Evolutionary conservation across 1,284 basidiomycete species (phyloP).

Genomic region (Moesziomyces globuligerus): DNA sequence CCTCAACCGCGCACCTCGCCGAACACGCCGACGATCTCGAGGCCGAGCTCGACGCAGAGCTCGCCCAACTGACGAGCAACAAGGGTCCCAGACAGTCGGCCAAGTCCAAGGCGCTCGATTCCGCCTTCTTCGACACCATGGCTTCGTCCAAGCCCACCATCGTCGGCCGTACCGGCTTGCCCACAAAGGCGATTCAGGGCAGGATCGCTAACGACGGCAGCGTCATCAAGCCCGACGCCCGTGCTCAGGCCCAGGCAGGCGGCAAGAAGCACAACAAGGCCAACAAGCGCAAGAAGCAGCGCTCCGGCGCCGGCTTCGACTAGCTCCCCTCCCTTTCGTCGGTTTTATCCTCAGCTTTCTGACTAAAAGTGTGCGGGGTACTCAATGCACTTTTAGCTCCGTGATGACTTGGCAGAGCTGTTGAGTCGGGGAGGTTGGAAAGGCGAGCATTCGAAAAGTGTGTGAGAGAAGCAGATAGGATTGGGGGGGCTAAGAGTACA

Average conservation of each 20-base stretch:
- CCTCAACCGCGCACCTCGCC: constrained; percentile 21
- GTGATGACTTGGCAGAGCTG: too few relatives aligned
- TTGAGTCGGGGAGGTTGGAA: too few relatives aligned
- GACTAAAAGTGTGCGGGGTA: too few relatives aligned
- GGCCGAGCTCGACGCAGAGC: constrained; percentile 12
- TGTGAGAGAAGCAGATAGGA: constrained; percentile 2
- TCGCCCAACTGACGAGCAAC: constrained; percentile 10
- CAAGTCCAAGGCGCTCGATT: constrained; percentile 74
- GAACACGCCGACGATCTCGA: constrained; percentile 40
- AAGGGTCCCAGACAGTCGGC: constrained; percentile 17
- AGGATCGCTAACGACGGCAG: constrained; percentile 53
- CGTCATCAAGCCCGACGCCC: constrained; percentile 68
- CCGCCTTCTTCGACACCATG: constrained; percentile 82
- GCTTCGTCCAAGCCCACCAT: constrained; percentile 71
- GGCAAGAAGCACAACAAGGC: constrained; percentile 92
- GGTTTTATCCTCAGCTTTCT: too few relatives aligned
- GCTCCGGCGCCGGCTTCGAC: constrained; percentile 57
- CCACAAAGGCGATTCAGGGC: constrained; percentile 42
- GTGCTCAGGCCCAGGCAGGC: constrained; percentile 70
- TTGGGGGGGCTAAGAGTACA: background rate
- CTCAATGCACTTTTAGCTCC: too few relatives aligned
- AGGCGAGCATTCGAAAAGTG: too few relatives aligned
- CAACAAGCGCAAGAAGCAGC: constrained; percentile 71
- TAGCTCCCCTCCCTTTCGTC: background rate
- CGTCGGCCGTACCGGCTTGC: constrained; percentile 69